phyloP scores from a whole-genome alignment of 2,329 filamentous ascomycete species.

The Pseudonectria buxi region DNA sequence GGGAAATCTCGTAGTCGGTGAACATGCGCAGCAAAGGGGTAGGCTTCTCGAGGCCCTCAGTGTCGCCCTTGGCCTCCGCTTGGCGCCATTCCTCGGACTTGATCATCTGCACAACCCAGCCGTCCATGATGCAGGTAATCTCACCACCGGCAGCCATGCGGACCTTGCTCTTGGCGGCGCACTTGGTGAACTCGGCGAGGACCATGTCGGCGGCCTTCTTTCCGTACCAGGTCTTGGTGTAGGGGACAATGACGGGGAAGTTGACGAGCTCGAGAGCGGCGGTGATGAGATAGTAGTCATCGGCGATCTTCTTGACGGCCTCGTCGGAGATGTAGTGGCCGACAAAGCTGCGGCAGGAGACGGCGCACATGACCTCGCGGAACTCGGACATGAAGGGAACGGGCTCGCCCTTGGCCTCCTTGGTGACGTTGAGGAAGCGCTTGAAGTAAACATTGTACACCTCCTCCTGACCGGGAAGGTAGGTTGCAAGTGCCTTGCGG shows the following conservation, averaged over 20 bases:
- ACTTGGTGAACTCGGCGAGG: constrained; percentile 80
- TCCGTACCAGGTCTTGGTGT: constrained; percentile 93
- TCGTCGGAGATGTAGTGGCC: constrained; percentile 91
- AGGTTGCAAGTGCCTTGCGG: constrained; percentile 75
- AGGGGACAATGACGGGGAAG: constrained; percentile 93
- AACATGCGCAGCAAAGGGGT: constrained; percentile 77
- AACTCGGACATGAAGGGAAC: constrained; percentile 86
- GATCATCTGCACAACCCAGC: constrained; percentile 84
- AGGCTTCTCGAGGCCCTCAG: constrained; percentile 72
- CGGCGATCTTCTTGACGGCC: constrained; percentile 85
- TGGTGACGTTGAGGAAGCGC: constrained; percentile 68
- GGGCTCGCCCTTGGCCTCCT: constrained; percentile 64
- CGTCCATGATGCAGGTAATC: constrained; percentile 89
- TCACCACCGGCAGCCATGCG: constrained; percentile 85
- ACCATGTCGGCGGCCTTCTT: constrained; percentile 95
- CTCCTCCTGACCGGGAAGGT: constrained; percentile 87
- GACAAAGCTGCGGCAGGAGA: constrained; percentile 94
- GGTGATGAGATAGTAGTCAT: constrained; percentile 96
- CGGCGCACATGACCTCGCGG: constrained; percentile 89
- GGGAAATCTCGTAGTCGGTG: constrained; percentile 82
- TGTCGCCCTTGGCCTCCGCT: constrained; percentile 66
- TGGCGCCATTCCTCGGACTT: constrained; percentile 77
- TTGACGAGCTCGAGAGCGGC: constrained; percentile 95
- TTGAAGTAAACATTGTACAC: constrained; percentile 85
- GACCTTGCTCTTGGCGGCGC: constrained; percentile 87